These are phyloP conservation scores for Candida sonorensis DNA, from an alignment of 805 yeast species.

Conservation along the genomic window DNA sequence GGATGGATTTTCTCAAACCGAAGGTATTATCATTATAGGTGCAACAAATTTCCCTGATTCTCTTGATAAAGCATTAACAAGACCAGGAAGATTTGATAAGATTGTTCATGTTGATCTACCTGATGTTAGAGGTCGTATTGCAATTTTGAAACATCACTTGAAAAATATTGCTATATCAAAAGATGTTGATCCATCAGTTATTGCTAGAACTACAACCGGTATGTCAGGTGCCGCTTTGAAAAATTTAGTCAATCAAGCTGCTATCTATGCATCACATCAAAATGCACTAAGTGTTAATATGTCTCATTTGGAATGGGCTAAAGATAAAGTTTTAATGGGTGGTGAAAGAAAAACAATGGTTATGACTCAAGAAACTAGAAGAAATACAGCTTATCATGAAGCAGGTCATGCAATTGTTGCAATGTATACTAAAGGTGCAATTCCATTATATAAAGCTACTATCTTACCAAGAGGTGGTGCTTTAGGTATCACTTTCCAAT, in stretches of 20 bases:
- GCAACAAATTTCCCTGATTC: constrained; percentile 98
- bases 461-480: constrained; percentile 96
- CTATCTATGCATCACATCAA: constrained; percentile 90
- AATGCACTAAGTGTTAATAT: constrained; percentile 86
- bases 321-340: constrained; percentile 95
- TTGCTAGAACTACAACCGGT: constrained; percentile 98
- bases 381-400: constrained; percentile 95
- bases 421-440: constrained; percentile 87
- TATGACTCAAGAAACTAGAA: constrained; percentile 88
- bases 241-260: constrained; percentile 97
- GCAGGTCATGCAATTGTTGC: constrained; percentile 99
- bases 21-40: constrained; percentile 93
- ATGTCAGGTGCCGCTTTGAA: constrained; percentile 96
- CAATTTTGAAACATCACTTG: constrained; percentile 87
- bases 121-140: constrained; percentile 95
- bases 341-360: constrained; percentile 98
- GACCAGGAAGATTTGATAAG: constrained; percentile 78
- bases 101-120: constrained; percentile 93
- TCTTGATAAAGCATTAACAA: constrained; percentile 90
- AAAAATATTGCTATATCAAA: constrained; percentile 80
- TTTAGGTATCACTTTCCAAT: constrained; percentile 91
- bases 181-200: constrained; percentile 78
- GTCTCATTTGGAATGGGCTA: constrained; percentile 97
- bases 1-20: constrained; percentile 90
- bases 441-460: constrained; percentile 93